Evolutionary conservation across 2,329 filamentous ascomycete genomes (phyloP), one percentile per base, ranked within the genome.

Genomic region (Sporothrix luriei): DNA sequence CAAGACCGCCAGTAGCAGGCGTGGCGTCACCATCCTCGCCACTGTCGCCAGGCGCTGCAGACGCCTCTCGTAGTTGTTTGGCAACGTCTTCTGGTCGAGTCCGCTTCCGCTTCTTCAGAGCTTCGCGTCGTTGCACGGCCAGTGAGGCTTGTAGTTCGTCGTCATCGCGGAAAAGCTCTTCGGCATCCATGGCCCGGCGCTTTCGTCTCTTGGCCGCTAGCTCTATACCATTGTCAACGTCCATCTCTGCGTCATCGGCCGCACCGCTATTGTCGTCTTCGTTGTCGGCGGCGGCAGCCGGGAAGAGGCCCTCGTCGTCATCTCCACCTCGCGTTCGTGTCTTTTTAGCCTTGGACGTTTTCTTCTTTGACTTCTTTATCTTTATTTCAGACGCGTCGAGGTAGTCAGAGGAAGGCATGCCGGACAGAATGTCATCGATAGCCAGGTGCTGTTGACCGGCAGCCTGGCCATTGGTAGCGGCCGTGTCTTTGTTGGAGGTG

Each of bases 291-390:
- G n/a, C 68, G 7, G 82, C 80, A 3, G 78, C 73, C 1, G 83
- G 82, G 70, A 88, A 84, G 5, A 89, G 80, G 11, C 78, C 75
- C 65, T 87, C 87, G 69, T 90, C 87, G 40, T 89, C 87, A 54
- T 89, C 87, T n/a, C 84, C 80, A 21, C 62, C 68, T 1, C 90
- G 91, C 76, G 91, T 88, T 66, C 91, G 85, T 1, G 90, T 92
- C 78, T 93, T 94, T 43, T 88, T 85, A 80, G 94, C 96, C 66
- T 71, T 71, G 21, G 33, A 94, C 51, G 33, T 86, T 82, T 94
- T 97, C 79, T 89, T 97, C 80, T 97, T 97, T 0, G 92, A 90
- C 78, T 97, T 99, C 81, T 93, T 96, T 73, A 98, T 86, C 79
- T 97, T 99, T 76, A 97, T 87, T 74, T 95, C 90, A 1, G 91